These are phyloP conservation scores for Phytopythium vexans DNA, from an alignment of 352 stramenopile genomes.

Conservation along the genomic window DNA sequence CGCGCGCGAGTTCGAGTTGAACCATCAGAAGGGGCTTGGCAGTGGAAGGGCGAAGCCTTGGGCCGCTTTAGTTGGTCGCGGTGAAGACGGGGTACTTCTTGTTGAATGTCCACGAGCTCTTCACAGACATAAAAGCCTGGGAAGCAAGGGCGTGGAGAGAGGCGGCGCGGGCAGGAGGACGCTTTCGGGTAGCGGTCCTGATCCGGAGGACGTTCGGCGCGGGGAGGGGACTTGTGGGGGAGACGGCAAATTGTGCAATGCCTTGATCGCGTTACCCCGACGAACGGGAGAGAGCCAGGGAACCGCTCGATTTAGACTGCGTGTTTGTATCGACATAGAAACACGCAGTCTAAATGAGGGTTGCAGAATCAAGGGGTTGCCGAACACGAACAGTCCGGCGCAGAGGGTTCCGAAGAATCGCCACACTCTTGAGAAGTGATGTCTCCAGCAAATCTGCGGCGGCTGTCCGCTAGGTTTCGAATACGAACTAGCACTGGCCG, in stretches of 20 bases:
- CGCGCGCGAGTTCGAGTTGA: slow-evolving; percentile 39
- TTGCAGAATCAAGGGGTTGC: too few relatives aligned
- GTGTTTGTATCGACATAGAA: slow-evolving; percentile 11
- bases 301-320: slow-evolving; percentile 3
- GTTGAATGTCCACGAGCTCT: slow-evolving; percentile 81
- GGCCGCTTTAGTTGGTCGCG: slow-evolving; percentile 53
- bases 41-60: not conserved
- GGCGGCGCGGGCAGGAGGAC: slow-evolving; percentile 2
- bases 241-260: slow-evolving; percentile 56
- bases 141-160: slow-evolving; percentile 1
- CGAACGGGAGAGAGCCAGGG: slow-evolving; percentile 13
- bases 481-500: too few relatives aligned
- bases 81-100: slow-evolving; percentile 81
- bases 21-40: slow-evolving; percentile 1
- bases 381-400: too few relatives aligned
- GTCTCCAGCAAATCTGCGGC: too few relatives aligned
- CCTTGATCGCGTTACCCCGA: slow-evolving; percentile 63
- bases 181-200: slow-evolving; percentile 1
- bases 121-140: slow-evolving; percentile 71
- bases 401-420: too few relatives aligned
- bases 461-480: too few relatives aligned
- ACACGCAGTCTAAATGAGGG: too few relatives aligned
- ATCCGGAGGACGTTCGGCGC: slow-evolving; percentile 11
- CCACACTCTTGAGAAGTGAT: too few relatives aligned
- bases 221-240: slow-evolving; percentile 14